Evolutionary conservation across 768 basidiomycete genomes (phyloP), one percentile per base, ranked within the genome.

Genomic region (Xanthoconium purpureum): DNA sequence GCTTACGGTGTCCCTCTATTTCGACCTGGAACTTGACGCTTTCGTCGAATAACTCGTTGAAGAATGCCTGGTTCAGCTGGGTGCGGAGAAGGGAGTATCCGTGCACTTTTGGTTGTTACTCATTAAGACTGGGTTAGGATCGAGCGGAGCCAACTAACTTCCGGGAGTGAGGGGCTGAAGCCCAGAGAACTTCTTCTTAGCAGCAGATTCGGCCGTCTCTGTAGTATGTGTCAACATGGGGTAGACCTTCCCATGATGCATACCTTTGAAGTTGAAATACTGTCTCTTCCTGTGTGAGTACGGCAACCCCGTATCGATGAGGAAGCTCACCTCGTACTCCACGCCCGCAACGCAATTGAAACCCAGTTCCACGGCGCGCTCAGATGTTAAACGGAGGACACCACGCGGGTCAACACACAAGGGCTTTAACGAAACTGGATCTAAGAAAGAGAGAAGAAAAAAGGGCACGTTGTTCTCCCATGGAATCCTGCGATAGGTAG

Each of bases 1-100:
- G 42, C 24, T 30, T 69, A 94, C 91, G 92, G 64, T 95, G 92
- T 11, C 86, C 88, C 71, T 99, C 97, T 12, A 98, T 78, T 0
- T 82, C 78, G 33, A 98, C 82, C 8, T 84, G 85, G 65, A 98
- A 97, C 45, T 77, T 76, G 32, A 74, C 63, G 50, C 83, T 84
- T 63, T 82, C 75, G 68, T 98, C 89, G 66, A 93, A 97, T 29
- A 99, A 74, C 35, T 88, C 92, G 58, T 86, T 82, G 72, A 98
- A 98, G 71, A 95, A 99, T 14, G 80, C 84, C 54, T 84, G 85
- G 72, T 98, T 96, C 33, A 96, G 76, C 42, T 95, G 91, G 0
- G 94, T 93, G 39, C 95, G 80, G 6, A 99, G 80, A 35, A 98
- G 78, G 5, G 94, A 97, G 69, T 98, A 98, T 5, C 97, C 97